phyloP scores from a whole-genome alignment of 495 filamentous ascomycete genomes.

The Staphylotrichum tortipilum region DNA sequence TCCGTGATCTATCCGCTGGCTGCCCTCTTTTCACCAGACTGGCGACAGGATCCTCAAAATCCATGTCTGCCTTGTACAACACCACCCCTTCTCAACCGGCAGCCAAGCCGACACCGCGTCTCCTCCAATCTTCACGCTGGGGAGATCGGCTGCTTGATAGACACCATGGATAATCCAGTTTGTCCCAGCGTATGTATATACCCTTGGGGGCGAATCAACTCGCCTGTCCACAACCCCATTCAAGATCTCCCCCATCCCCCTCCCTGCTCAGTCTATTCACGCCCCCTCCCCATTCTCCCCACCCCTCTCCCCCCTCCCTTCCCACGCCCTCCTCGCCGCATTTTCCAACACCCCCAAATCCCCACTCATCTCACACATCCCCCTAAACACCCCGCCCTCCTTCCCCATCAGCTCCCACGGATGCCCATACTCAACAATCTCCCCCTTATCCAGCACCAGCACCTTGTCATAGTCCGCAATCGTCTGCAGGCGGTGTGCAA shows the following conservation, averaged over 20 bases:
- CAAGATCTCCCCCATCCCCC: background rate
- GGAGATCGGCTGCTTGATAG: too few species aligned
- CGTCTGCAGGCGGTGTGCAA: slow-evolving; percentile 94
- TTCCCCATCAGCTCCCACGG: slow-evolving; percentile 69
- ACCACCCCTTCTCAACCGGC: too few species aligned
- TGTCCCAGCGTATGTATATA: too few species aligned
- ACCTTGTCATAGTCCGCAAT: slow-evolving; percentile 99
- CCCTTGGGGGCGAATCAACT: too few species aligned
- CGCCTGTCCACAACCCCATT: background rate
- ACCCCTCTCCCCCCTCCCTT: slow-evolving; percentile 33
- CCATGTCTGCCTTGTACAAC: too few species aligned
- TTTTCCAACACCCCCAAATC: slow-evolving; percentile 65
- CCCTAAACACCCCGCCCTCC: slow-evolving; percentile 57
- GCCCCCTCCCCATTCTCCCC: slow-evolving; percentile 21
- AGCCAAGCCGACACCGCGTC: too few species aligned
- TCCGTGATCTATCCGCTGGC: too few species aligned
- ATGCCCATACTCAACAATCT: slow-evolving; percentile 79
- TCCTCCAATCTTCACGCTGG: too few species aligned
- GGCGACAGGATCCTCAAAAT: too few species aligned
- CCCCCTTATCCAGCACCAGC: slow-evolving; percentile 85
- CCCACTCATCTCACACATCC: slow-evolving; percentile 94
- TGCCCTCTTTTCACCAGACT: too few species aligned
- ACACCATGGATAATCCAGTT: too few species aligned
- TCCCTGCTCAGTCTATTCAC: background rate
- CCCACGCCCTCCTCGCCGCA: slow-evolving; percentile 62